Evolutionary conservation across 106 monocot genomes (phyloP).

Genomic region (Acorus calamus): DNA sequence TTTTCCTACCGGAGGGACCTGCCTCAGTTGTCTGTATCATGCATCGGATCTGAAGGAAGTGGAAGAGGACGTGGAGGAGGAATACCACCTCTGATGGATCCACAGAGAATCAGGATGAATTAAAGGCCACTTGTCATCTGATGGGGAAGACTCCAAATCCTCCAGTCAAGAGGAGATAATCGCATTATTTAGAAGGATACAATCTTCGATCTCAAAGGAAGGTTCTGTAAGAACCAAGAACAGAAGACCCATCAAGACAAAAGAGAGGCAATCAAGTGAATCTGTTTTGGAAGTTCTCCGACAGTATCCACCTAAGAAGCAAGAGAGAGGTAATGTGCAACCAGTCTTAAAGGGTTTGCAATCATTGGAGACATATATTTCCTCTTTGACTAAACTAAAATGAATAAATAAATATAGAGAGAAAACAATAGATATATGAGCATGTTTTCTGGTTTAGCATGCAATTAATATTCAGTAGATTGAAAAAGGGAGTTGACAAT

Average conservation of each 20-base stretch:
- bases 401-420: no score
- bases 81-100: slow-evolving; percentile 6
- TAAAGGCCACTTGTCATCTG: slow-evolving; percentile 5
- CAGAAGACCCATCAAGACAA: slow-evolving; percentile 11
- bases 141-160: slow-evolving; percentile 8
- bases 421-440: no score
- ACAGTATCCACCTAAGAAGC: slow-evolving; percentile 4
- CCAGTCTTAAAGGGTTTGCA: no score
- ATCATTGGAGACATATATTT: no score
- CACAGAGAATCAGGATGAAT: neutral
- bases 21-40: neutral
- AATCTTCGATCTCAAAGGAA: slow-evolving; percentile 36
- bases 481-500: no score
- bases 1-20: neutral
- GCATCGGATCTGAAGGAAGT: slow-evolving; percentile 35
- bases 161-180: slow-evolving; percentile 39
- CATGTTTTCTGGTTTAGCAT: no score
- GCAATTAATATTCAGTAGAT: no score
- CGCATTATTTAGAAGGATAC: slow-evolving; percentile 47
- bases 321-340: slow-evolving; percentile 20
- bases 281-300: slow-evolving; percentile 6
- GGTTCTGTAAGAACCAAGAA: slow-evolving; percentile 13
- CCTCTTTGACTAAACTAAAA: no score
- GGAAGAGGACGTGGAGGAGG: slow-evolving; percentile 16
- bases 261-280: slow-evolving; percentile 14